A percentile compares a stretch with the other conserved stretches of the same genome.
Evolutionary conservation across 108 stramenopile genomes (phyloP).

Genomic region (Schizochytrium sp.): DNA sequence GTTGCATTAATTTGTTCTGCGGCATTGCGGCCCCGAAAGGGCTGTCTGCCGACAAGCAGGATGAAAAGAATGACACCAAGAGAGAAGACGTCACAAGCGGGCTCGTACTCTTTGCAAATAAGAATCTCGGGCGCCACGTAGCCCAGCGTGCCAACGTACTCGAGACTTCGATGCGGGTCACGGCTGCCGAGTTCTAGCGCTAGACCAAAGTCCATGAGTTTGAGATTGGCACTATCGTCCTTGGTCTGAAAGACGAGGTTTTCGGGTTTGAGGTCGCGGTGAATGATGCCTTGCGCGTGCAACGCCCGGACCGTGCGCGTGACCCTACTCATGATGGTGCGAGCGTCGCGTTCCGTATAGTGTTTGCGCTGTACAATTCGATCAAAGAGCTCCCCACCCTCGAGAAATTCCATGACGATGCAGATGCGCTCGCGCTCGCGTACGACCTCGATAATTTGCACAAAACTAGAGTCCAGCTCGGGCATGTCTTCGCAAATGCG

Average conservation of each 20-base stretch:
- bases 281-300: conserved; percentile 20
- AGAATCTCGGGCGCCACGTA: conserved; percentile 29
- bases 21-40: conserved; percentile 16
- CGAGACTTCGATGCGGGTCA: neutral
- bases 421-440: neutral
- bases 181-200: conserved; percentile 26
- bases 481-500: neutral
- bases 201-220: conserved; percentile 48
- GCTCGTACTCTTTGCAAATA: conserved; percentile 18
- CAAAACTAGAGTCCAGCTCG: neutral
- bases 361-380: conserved; percentile 75
- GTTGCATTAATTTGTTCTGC: neutral
- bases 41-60: conserved; percentile 73
- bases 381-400: conserved; percentile 88
- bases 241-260: conserved; percentile 24
- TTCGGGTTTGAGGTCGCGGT: conserved; percentile 43
- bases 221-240: conserved; percentile 36
- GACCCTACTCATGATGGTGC: conserved; percentile 38
- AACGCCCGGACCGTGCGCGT: neutral
- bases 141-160: conserved; percentile 80
- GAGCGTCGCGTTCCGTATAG: conserved; percentile 84
- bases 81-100: conserved; percentile 78
- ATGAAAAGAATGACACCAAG: conserved; percentile 90
- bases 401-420: conserved; percentile 34
- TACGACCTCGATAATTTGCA: neutral